Evolutionary conservation across 257 asterid species (phyloP).

Genomic region (Knoxia roxburghii): DNA sequence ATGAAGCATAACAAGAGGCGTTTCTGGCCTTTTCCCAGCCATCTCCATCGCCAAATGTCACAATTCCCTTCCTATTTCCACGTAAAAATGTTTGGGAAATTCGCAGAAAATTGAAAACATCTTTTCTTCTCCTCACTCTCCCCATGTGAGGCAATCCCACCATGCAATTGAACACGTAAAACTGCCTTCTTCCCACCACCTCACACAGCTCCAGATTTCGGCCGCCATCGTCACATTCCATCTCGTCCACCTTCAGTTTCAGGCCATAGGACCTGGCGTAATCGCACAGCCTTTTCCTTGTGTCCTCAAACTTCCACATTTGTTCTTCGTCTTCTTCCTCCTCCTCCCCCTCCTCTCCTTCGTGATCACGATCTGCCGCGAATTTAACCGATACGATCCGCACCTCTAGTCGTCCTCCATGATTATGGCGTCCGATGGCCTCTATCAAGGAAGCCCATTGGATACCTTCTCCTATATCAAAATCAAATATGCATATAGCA

Average conservation of each 20-base stretch:
- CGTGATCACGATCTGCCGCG: too few relatives aligned
- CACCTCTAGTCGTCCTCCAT: conserved; percentile 14
- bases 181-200: conserved; percentile 15
- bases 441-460: conserved; percentile 60
- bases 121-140: conserved; percentile 26
- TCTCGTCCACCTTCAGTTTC: conserved; percentile 31
- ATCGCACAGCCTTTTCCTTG: conserved; percentile 32
- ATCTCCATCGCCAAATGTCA: conserved; percentile 33
- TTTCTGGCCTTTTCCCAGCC: conserved; percentile 18
- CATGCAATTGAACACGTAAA: conserved; percentile 38
- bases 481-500: conserved; percentile 36
- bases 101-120: conserved; percentile 31
- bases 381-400: conserved; percentile 30
- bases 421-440: conserved; percentile 17
- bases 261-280: conserved; percentile 30
- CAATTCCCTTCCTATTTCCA: conserved; percentile 21
- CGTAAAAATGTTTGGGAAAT: conserved; percentile 22
- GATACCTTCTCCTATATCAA: conserved; percentile 49
- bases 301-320: conserved; percentile 39
- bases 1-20: conserved; percentile 24
- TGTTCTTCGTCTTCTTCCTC: conserved; percentile 6
- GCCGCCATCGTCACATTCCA: conserved; percentile 23
- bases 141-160: conserved; percentile 47
- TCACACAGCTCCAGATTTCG: too few relatives aligned
- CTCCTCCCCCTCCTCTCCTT: conserved; percentile 23